Percentiles rank a stretch among this genome's conserved stretches.
Conservation (phyloP, 495 filamentous ascomycete species). For the Aspergillus wentii region DNA sequence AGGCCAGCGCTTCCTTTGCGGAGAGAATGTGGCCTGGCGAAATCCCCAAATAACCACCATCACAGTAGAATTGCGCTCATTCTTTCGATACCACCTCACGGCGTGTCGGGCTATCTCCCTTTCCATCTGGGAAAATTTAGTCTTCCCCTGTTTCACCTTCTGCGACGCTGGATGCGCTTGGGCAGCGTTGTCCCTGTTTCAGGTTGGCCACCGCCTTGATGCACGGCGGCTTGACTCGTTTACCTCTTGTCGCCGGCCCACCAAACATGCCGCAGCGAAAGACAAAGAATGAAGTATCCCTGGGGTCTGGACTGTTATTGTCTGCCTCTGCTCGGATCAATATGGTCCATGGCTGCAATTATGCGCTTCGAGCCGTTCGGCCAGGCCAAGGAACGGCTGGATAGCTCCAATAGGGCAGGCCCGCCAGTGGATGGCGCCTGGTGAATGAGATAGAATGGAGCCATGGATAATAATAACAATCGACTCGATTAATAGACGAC, state of each 20-base stretch:
- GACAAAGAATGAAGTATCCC: constrained; percentile 7
- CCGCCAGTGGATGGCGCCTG: neutral
- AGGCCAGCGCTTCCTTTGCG: too few species aligned
- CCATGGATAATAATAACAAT: constrained; percentile 1
- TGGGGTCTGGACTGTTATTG: constrained; percentile 2
- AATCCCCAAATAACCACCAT: too few species aligned
- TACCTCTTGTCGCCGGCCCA: constrained; percentile 8
- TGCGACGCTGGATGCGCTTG: too few species aligned
- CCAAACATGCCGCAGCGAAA: constrained; percentile 6
- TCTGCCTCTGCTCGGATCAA: neutral
- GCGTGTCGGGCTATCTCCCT: too few species aligned
- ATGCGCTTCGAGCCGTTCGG: constrained; percentile 2
- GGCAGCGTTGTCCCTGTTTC: constrained; percentile 12
- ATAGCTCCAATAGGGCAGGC: neutral
- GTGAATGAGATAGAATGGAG: constrained; percentile 1
- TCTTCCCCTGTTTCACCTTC: constrained; percentile 15
- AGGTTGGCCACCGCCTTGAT: constrained; percentile 5
- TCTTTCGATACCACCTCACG: too few species aligned
- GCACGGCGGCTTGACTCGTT: too few species aligned
- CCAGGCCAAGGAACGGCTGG: neutral
- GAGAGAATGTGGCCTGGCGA: too few species aligned
- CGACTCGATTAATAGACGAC: neutral
- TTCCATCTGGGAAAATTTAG: neutral
- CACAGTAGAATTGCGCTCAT: too few species aligned
- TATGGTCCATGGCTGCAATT: neutral